A percentile compares a stretch with the other conserved stretches of the same genome.
Evolutionary conservation across 306 rosid genomes (phyloP).

Genomic region (Fragaria iinumae): DNA sequence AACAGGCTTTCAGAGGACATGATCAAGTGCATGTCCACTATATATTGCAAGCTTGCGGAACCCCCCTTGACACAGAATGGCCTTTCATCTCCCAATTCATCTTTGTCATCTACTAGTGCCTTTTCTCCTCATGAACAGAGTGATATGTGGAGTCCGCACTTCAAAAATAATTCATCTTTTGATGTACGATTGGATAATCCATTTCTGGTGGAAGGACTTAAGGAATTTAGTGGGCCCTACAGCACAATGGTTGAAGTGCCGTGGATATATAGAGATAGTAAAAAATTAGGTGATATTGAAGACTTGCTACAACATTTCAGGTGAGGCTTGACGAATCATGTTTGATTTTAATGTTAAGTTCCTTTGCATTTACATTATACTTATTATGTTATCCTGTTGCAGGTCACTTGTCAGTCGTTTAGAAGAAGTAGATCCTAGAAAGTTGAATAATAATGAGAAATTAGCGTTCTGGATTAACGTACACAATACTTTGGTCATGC

Average conservation of each 20-base stretch:
- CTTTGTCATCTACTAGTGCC: slow-evolving; percentile 67
- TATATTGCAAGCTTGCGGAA: slow-evolving; percentile 88
- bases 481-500: slow-evolving; percentile 97
- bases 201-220: slow-evolving; percentile 81
- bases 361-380: slow-evolving; percentile 16
- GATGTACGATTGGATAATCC: slow-evolving; percentile 83
- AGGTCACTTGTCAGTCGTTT: slow-evolving; percentile 72
- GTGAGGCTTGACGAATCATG: slow-evolving; percentile 34
- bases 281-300: slow-evolving; percentile 62
- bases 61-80: slow-evolving; percentile 66
- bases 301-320: slow-evolving; percentile 84
- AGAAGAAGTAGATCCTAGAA: slow-evolving; percentile 77
- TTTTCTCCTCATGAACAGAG: slow-evolving; percentile 72
- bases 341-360: slow-evolving; percentile 3
- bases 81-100: slow-evolving; percentile 81
- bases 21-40: slow-evolving; percentile 87
- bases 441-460: slow-evolving; percentile 81
- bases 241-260: slow-evolving; percentile 97
- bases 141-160: slow-evolving; percentile 83
- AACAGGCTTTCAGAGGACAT: slow-evolving; percentile 89
- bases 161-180: slow-evolving; percentile 66
- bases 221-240: slow-evolving; percentile 96
- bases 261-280: slow-evolving; percentile 75
- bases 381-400: slow-evolving; percentile 29
- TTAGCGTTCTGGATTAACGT: slow-evolving; percentile 95